Conservation (phyloP, 2,329 filamentous ascomycete species). For the Blastomyces parvus region DNA sequence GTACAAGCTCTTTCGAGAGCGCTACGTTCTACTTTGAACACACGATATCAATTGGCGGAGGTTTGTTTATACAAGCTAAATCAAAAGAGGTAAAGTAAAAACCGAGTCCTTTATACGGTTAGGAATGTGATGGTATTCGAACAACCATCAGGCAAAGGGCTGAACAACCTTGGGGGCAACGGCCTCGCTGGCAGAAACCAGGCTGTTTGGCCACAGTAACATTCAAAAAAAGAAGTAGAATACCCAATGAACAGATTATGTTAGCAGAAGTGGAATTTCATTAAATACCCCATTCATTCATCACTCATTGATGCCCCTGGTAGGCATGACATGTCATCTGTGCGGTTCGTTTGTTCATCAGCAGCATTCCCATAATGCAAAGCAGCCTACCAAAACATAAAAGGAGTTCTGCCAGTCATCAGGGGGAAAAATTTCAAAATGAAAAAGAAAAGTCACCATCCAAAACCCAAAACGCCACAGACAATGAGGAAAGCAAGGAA, state of each 20-base stretch:
- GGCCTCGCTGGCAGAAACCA: neutral
- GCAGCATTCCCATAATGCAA: neutral
- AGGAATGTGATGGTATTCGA: neutral
- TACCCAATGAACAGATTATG: neutral
- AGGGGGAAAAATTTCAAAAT: neutral
- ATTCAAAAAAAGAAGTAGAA: too few species aligned
- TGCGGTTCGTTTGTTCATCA: slow-evolving; percentile 3
- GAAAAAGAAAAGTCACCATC: neutral
- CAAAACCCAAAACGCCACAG: neutral
- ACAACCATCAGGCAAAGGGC: neutral
- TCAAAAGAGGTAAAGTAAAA: neutral
- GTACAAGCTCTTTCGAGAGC: neutral
- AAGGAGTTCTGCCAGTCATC: neutral
- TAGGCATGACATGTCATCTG: slow-evolving; percentile 1
- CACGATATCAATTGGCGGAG: neutral
- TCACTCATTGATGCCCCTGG: neutral
- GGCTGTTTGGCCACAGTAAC: neutral
- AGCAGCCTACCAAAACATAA: neutral
- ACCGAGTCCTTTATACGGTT: neutral
- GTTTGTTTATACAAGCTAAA: neutral
- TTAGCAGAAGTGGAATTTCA: neutral
- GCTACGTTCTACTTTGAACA: neutral
- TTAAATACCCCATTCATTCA: slow-evolving; percentile 4
- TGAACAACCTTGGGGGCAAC: neutral
- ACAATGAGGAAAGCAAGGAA: slow-evolving; percentile 9